Conservation (phyloP, 1,139 yeast species). For the Candida frijolesensis region DNA sequence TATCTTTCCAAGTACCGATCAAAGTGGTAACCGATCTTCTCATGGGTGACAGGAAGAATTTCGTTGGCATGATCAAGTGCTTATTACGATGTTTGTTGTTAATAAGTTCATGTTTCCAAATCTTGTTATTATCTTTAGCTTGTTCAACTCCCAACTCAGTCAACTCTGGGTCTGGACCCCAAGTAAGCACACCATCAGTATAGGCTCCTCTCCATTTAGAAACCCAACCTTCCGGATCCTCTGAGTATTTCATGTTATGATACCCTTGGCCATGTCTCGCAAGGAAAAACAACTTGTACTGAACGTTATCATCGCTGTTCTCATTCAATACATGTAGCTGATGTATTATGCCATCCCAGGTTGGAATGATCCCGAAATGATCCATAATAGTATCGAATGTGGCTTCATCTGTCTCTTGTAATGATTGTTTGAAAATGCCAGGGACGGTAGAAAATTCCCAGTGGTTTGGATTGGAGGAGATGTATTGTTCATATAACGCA, state of each 20-base stretch:
- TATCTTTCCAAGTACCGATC: conserved; percentile 55
- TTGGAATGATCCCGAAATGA: conserved; percentile 49
- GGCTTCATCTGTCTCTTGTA: conserved; percentile 48
- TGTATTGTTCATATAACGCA: not conserved
- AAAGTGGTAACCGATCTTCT: conserved; percentile 66
- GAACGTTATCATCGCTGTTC: conserved; percentile 33
- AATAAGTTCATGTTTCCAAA: conserved; percentile 48
- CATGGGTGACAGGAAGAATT: conserved; percentile 65
- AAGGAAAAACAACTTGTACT: conserved; percentile 59
- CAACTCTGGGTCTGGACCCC: conserved; percentile 72
- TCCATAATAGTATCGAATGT: conserved; percentile 49
- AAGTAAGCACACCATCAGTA: conserved; percentile 56
- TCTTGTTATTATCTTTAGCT: conserved; percentile 47
- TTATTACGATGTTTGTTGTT: conserved; percentile 18
- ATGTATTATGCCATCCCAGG: conserved; percentile 48
- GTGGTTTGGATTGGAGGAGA: not conserved
- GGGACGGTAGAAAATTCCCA: conserved; percentile 54
- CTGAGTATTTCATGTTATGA: conserved; percentile 62
- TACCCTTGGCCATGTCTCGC: conserved; percentile 84
- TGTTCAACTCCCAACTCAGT: conserved; percentile 57
- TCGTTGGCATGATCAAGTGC: conserved; percentile 59
- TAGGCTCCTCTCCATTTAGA: conserved; percentile 55
- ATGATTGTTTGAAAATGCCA: conserved; percentile 60
- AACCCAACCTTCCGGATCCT: conserved; percentile 61
- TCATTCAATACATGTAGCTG: conserved; percentile 43